Conservation (phyloP, 345 rosid species). For the Anacardium occidentale region DNA sequence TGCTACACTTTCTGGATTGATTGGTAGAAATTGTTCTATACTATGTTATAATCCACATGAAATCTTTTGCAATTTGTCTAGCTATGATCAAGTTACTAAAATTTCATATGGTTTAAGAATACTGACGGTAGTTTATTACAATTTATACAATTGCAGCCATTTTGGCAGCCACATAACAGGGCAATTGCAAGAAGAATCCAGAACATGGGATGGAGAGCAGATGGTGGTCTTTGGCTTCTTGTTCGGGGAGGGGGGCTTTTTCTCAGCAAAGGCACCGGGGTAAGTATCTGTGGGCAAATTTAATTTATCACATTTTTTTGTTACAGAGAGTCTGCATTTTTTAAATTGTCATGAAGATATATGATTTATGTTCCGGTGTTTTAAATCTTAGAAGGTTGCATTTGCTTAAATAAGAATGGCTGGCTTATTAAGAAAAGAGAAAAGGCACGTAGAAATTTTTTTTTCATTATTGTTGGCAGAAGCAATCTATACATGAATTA, state of each 20-base stretch:
- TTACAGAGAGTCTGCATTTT: not conserved
- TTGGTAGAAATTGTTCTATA: not conserved
- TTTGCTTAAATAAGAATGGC: too few relatives aligned
- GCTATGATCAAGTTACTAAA: too few relatives aligned
- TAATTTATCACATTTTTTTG: not conserved
- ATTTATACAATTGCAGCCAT: constrained; percentile 49
- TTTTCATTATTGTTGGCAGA: not conserved
- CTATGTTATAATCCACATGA: not conserved
- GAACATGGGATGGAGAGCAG: constrained; percentile 99
- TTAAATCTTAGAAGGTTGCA: too few relatives aligned
- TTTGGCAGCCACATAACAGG: constrained; percentile 99
- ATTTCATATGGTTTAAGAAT: too few relatives aligned
- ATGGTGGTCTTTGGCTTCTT: constrained; percentile 99
- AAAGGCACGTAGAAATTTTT: not conserved
- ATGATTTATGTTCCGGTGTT: not conserved
- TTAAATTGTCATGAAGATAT: constrained; percentile 11
- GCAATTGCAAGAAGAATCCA: constrained; percentile 93
- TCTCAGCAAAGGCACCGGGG: constrained; percentile 95
- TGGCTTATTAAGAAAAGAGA: not conserved
- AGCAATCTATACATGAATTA: not conserved
- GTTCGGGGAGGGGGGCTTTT: constrained; percentile 97
- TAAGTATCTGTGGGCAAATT: constrained; percentile 30
- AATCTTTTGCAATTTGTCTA: too few relatives aligned
- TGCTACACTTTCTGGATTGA: not conserved
- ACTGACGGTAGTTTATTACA: not conserved